A percentile compares a stretch with the other conserved stretches of the same genome.
These are phyloP conservation scores for Mycena alexandri DNA, from an alignment of 768 basidiomycete genomes.

Conservation along the genomic window DNA sequence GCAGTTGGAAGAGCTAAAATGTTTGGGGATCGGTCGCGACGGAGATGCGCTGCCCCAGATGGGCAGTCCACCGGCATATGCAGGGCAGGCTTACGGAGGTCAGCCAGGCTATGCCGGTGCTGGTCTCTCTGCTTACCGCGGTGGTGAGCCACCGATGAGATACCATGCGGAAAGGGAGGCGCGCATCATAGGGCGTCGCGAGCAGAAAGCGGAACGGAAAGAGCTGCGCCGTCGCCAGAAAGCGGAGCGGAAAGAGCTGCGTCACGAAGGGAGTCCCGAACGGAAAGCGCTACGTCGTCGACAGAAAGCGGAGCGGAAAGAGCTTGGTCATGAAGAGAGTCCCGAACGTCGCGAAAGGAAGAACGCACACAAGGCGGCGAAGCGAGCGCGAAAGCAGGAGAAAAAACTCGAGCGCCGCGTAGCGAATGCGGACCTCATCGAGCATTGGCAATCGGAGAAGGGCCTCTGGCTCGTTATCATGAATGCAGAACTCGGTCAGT, in stretches of 20 bases:
- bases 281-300: no score
- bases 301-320: background rate
- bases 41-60: conserved; percentile 1
- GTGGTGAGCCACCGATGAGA: background rate
- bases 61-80: no score
- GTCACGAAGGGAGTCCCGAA: no score
- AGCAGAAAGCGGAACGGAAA: conserved; percentile 6
- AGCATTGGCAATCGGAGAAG: conserved; percentile 39
- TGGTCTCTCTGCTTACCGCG: background rate
- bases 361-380: conserved; percentile 17
- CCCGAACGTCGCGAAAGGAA: conserved; percentile 18
- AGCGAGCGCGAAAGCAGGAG: conserved; percentile 22
- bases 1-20: conserved; percentile 26
- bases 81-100: background rate
- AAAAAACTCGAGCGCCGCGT: conserved; percentile 34
- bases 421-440: conserved; percentile 39
- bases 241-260: no score
- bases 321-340: background rate
- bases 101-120: background rate
- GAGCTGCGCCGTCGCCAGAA: no score
- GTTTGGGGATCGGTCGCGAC: conserved; percentile 1
- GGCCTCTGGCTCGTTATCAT: conserved; percentile 43
- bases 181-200: conserved; percentile 10
- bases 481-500: conserved; percentile 39
- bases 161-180: background rate